Conservation (phyloP, 306 rosid species). For the Quercus ilex region DNA sequence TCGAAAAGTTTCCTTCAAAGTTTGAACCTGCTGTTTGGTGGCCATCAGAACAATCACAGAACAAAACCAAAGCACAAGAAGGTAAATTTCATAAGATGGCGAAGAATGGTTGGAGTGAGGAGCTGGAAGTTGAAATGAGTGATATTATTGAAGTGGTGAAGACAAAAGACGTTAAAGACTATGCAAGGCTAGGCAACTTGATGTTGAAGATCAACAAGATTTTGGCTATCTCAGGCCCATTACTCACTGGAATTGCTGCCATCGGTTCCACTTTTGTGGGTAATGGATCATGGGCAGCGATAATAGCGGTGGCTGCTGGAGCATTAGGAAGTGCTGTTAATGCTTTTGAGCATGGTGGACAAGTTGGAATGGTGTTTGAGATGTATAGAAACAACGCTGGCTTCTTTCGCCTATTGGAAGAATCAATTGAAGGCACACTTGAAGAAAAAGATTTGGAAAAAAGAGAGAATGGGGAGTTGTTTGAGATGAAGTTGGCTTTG, state of each 20-base stretch:
- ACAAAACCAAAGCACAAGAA: too few relatives aligned
- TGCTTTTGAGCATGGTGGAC: constrained; percentile 36
- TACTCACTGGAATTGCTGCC: background rate
- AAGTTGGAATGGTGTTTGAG: constrained; percentile 48
- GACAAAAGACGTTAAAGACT: constrained; percentile 31
- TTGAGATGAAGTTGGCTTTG: constrained; percentile 32
- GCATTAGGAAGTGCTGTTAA: constrained; percentile 31
- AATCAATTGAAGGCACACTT: constrained; percentile 25
- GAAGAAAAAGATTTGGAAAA: constrained; percentile 28
- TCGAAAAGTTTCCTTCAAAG: too few relatives aligned
- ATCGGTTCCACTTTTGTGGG: constrained; percentile 26
- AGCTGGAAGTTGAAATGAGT: constrained; percentile 33
- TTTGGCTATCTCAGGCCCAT: constrained; percentile 3
- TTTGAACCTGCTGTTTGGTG: too few relatives aligned
- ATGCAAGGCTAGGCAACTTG: constrained; percentile 38
- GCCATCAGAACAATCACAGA: too few relatives aligned
- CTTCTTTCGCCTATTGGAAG: constrained; percentile 26
- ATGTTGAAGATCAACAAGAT: constrained; percentile 34
- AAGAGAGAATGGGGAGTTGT: constrained; percentile 36
- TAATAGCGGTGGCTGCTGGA: constrained; percentile 32
- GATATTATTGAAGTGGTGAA: constrained; percentile 20
- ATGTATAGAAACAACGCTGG: constrained; percentile 41
- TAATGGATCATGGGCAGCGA: constrained; percentile 6
- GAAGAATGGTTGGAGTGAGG: constrained; percentile 35
- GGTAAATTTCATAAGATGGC: background rate